Base-by-base conservation (phyloP, 768 basidiomycete genomes). In the Pleurotus giganteus region DNA sequence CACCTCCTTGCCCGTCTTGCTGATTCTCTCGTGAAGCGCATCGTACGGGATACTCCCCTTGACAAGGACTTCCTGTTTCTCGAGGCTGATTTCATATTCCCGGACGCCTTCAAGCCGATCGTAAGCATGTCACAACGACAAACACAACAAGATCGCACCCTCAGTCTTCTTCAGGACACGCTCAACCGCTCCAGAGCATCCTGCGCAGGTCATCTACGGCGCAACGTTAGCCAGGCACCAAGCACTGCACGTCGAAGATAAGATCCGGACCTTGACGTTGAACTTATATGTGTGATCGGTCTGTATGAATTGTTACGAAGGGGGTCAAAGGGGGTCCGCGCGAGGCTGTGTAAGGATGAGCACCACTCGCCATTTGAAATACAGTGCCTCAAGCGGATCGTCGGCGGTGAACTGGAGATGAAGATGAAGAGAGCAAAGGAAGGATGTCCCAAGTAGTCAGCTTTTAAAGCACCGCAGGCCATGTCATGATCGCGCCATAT, bases 1-100 rank as follows among this genome's bases (percentile, higher is more conserved):
- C 50, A 91, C 92, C 86, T 90, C 81, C 72, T 94, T 94, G 59
- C 94, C 94, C 8, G 93, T 96, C 82, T 94, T 95, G 79, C 83
- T 82, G 65, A 96, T 91, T 75, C 78, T 89, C 50, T 73, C 84
- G 11, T 82, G 69, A 43, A 93, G 74, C 2, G 76, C 75, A 0
- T 91, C 89, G 66, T 88, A 90, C 15, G 78, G 62, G 8, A 82
- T 73, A 2, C 72, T 68, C 9, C 83, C 83, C 8, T 67, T 84
- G 45, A 95, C 91, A 50, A 81, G 50, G 53, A 94, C 93, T 64
- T 81, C 79, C 66, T 94, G 90, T 34, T 72, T 82, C 26, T 81
- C 84, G 31, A 94, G 80, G 63, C 65, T 74, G 60, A 94, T 85
- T 3, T 73, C 66, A 72, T 76, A 93, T 2, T 72, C 71, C 17